These are phyloP conservation scores for Ganoderma sinense DNA, from an alignment of 1,284 basidiomycete species.

Conservation along the genomic window DNA sequence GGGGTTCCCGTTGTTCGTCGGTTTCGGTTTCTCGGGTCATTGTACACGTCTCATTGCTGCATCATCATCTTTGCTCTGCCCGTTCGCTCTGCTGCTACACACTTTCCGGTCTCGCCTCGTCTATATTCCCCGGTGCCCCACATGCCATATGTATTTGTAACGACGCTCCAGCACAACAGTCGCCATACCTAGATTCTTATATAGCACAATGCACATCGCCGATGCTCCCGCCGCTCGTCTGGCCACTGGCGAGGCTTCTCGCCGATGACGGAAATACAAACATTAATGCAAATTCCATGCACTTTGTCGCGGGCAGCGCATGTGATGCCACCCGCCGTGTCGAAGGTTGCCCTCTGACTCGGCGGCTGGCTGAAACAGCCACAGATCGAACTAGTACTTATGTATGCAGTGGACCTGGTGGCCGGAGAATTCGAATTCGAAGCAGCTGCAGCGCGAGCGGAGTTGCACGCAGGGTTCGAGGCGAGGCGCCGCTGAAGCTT, in stretches of 20 bases:
- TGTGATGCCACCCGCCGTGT: background rate
- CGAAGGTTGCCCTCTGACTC: too few relatives aligned
- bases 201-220: background rate
- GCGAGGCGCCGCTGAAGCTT: too few relatives aligned
- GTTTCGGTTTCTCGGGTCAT: background rate
- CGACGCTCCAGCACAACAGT: background rate
- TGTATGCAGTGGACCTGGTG: too few relatives aligned
- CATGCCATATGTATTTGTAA: slow-evolving; percentile 1
- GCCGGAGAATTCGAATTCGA: too few relatives aligned
- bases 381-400: too few relatives aligned
- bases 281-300: background rate
- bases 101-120: background rate
- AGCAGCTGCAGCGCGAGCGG: too few relatives aligned
- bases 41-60: background rate
- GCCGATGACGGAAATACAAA: background rate
- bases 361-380: background rate
- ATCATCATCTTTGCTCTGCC: background rate
- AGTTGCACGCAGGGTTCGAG: too few relatives aligned
- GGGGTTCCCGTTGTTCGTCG: background rate
- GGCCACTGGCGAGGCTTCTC: background rate
- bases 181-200: background rate
- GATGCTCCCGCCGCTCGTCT: background rate
- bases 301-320: background rate
- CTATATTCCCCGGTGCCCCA: background rate
- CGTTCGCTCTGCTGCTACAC: background rate